Percentiles rank a stretch among this genome's conserved stretches.
phyloP scores from a whole-genome alignment of 2,329 filamentous ascomycete genomes.

The Colletotrichum endophyticum region DNA sequence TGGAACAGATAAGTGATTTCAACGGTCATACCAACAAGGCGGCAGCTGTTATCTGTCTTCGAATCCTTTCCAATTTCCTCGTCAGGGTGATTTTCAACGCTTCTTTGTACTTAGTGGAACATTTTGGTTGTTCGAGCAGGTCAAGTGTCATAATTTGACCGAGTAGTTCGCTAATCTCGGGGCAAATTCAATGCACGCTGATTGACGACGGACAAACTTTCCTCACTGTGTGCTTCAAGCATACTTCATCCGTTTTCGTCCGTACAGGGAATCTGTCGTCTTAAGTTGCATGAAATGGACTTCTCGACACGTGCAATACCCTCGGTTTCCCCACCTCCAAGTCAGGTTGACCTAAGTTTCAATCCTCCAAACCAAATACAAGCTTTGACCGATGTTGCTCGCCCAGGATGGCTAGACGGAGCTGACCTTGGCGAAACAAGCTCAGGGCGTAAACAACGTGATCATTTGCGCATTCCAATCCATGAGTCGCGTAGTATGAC shows the following conservation, averaged over 20 bases:
- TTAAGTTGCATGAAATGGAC: neutral
- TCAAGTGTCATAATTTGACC: neutral
- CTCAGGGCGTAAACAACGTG: neutral
- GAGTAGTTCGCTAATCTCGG: neutral
- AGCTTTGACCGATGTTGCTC: neutral
- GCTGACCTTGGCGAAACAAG: neutral
- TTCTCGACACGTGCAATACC: neutral
- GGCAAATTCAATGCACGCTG: accelerated
- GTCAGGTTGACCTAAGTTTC: neutral
- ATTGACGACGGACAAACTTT: neutral
- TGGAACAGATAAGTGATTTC: too few relatives aligned
- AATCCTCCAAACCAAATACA: neutral
- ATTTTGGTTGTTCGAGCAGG: neutral
- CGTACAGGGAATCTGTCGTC: neutral
- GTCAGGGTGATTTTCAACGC: too few relatives aligned
- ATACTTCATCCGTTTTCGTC: neutral
- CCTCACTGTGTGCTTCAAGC: neutral
- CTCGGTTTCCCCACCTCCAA: neutral
- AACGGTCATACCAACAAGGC: too few relatives aligned
- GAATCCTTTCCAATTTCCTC: too few relatives aligned
- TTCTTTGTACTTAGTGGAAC: too few relatives aligned
- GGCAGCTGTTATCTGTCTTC: too few relatives aligned
- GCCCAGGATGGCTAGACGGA: neutral
- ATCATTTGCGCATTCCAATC: neutral
- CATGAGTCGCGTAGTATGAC: neutral